Conservation (phyloP, 2,329 filamentous ascomycete species). For the Fusarium humuli region DNA sequence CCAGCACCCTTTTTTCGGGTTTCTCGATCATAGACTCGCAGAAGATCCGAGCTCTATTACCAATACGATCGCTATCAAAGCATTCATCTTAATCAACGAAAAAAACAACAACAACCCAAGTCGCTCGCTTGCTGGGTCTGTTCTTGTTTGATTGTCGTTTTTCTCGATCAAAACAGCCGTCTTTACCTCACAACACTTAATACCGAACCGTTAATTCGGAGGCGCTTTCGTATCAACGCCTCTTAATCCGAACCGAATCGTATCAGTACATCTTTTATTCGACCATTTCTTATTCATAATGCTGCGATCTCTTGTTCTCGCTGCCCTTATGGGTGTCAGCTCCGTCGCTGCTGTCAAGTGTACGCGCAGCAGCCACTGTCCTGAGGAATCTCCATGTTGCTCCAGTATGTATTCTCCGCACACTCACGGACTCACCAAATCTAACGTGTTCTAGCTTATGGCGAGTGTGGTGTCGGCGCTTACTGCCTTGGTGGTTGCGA, state of each 20-base stretch:
- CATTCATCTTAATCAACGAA: slow-evolving; percentile 18
- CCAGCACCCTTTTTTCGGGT: slow-evolving; percentile 23
- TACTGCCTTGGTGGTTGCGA: slow-evolving; percentile 98
- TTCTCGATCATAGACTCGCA: slow-evolving; percentile 11
- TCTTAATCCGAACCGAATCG: neutral
- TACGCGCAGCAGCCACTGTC: slow-evolving; percentile 70
- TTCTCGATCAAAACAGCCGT: slow-evolving; percentile 20
- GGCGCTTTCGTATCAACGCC: slow-evolving; percentile 13
- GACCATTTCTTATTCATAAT: slow-evolving; percentile 44
- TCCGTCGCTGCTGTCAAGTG: slow-evolving; percentile 56
- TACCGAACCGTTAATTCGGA: slow-evolving; percentile 15
- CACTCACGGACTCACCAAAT: slow-evolving; percentile 1
- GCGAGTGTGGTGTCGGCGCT: slow-evolving; percentile 90
- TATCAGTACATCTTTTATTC: slow-evolving; percentile 15
- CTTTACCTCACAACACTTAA: slow-evolving; percentile 22
- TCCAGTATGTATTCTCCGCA: slow-evolving; percentile 68
- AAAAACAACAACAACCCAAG: slow-evolving; percentile 20
- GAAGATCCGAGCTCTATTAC: slow-evolving; percentile 3
- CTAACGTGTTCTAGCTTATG: slow-evolving; percentile 74
- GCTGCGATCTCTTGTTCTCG: slow-evolving; percentile 49
- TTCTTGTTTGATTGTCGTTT: slow-evolving; percentile 24
- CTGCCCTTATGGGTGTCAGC: slow-evolving; percentile 50
- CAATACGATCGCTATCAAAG: neutral
- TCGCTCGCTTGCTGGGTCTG: slow-evolving; percentile 35
- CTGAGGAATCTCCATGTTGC: slow-evolving; percentile 79